phyloP scores from a whole-genome alignment of 371 early-diverging fungal genomes.

The Apophysomyces trapeziformis region DNA sequence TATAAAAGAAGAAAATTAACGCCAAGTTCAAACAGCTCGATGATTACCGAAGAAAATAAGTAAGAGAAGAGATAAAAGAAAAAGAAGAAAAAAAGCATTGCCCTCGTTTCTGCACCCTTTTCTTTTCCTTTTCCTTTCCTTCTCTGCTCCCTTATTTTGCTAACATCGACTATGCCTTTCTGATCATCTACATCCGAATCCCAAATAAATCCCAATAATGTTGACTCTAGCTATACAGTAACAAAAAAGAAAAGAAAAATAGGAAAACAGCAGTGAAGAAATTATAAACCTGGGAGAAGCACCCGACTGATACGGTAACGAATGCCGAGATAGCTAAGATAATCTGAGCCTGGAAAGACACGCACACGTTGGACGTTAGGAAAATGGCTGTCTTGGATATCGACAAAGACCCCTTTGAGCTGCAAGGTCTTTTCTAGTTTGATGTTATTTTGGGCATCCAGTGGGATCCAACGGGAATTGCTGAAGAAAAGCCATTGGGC shows the following conservation, averaged over 20 bases:
- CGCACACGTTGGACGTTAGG: conserved; percentile 26
- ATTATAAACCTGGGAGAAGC: conserved; percentile 21
- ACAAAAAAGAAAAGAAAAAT: background rate
- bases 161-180: too few species aligned
- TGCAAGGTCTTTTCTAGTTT: conserved; percentile 28
- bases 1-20: too few species aligned
- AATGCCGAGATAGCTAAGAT: conserved; percentile 31
- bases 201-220: too few species aligned
- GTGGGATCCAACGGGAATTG: conserved; percentile 28
- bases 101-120: too few species aligned
- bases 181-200: too few species aligned
- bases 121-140: too few species aligned
- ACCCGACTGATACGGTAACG: conserved; percentile 32
- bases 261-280: background rate
- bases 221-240: background rate
- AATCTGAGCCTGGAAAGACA: conserved; percentile 31
- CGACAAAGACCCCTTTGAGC: conserved; percentile 27
- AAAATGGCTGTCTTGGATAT: conserved; percentile 32
- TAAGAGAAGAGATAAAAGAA: too few species aligned
- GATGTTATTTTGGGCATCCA: conserved; percentile 25
- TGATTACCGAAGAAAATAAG: too few species aligned
- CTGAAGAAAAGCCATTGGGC: conserved; percentile 34
- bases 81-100: too few species aligned
- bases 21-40: too few species aligned
- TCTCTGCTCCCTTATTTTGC: too few species aligned